A percentile compares a stretch with the other conserved stretches of the same genome.
These are phyloP conservation scores for Eimeria zaria DNA, from an alignment of 169 alveolate genomes.

Conservation along the genomic window DNA sequence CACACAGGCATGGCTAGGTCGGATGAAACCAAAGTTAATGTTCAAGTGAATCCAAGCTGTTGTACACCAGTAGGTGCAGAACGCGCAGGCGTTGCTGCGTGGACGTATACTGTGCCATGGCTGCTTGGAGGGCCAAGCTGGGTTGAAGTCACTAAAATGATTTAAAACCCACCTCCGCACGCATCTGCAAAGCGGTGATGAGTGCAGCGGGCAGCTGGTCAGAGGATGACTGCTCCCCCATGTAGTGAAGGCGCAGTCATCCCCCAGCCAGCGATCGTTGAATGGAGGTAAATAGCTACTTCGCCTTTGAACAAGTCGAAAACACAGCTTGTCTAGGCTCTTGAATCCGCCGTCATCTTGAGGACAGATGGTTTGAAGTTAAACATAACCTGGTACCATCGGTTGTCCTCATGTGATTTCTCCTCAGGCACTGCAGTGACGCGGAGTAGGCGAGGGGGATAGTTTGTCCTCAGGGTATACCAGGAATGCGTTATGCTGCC, in stretches of 20 bases:
- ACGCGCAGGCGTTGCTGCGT: not conserved
- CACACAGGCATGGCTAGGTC: not conserved
- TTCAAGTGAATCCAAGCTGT: not conserved
- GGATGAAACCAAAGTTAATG: not conserved
- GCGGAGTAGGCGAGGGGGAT: slow-evolving; percentile 59
- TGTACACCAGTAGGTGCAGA: not conserved
- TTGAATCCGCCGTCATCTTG: slow-evolving; percentile 24
- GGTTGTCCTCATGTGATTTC: not conserved
- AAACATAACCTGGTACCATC: slow-evolving; percentile 24
- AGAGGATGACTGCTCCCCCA: not conserved
- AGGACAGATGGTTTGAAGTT: slow-evolving; percentile 50
- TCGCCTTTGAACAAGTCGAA: not conserved
- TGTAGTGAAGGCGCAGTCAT: not conserved
- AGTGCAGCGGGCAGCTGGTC: not conserved
- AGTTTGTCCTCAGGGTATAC: slow-evolving; percentile 57
- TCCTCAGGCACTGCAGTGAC: slow-evolving; percentile 38
- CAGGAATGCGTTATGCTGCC: not conserved
- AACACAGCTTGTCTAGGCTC: not conserved
- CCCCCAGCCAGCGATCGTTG: no score
- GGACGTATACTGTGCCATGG: not conserved
- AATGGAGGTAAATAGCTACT: not conserved
- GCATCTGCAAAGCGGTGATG: not conserved
- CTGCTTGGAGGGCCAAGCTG: not conserved
- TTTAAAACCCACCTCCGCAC: not conserved
- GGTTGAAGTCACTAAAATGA: not conserved